Evolutionary conservation across 768 basidiomycete species (phyloP).

Genomic region (Amyloporia xantha): DNA sequence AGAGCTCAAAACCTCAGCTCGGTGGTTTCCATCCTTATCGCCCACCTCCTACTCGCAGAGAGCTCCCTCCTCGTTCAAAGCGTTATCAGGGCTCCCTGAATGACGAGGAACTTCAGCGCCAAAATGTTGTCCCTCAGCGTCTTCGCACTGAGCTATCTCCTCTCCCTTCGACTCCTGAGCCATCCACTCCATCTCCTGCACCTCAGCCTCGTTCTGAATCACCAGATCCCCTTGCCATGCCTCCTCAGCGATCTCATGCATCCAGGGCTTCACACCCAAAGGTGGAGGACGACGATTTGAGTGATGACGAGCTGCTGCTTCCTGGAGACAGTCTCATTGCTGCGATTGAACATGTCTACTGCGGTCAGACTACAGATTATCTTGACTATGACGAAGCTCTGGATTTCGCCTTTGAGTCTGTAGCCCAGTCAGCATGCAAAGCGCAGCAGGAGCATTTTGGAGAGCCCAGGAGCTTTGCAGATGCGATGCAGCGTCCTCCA

Average conservation of each 20-base stretch:
- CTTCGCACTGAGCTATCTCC: background rate
- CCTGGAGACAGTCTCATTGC: no score
- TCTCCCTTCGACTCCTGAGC: constrained; percentile 3
- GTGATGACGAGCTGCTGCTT: no score
- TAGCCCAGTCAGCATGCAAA: constrained; percentile 5
- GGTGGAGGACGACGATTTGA: background rate
- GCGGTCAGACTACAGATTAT: background rate
- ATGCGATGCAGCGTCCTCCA: constrained; percentile 3
- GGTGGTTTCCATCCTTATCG: background rate
- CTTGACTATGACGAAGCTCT: constrained; percentile 6
- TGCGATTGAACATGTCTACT: constrained; percentile 8
- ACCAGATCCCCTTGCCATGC: background rate
- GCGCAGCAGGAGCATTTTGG: background rate
- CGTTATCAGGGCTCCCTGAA: constrained; percentile 1
- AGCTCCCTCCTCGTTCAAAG: constrained; percentile 2
- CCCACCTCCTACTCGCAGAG: constrained; percentile 2
- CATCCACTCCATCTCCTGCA: constrained; percentile 2
- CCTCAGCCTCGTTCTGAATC: constrained; percentile 2
- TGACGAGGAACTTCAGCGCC: constrained; percentile 1
- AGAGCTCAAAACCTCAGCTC: background rate
- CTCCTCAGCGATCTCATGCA: background rate
- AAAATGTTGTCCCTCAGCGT: background rate
- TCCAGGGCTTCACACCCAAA: background rate
- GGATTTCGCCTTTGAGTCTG: constrained; percentile 6
- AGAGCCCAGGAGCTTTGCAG: constrained; percentile 3